Evolutionary conservation across 352 stramenopile species (phyloP).

Genomic region (Pythium aphanidermatum): DNA sequence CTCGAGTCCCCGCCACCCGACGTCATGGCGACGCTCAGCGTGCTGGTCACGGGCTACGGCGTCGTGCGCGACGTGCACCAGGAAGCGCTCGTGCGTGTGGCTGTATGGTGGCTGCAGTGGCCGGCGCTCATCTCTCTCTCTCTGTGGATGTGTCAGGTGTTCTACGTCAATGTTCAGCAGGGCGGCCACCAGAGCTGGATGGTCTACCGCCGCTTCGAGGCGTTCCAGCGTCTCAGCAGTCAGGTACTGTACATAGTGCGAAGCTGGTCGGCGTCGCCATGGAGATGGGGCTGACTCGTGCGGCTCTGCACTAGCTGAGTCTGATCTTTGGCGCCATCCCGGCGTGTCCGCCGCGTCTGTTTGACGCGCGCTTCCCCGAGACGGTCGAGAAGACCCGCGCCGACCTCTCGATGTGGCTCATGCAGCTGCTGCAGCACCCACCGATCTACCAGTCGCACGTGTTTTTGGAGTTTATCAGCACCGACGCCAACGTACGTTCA

Average conservation of each 20-base stretch:
- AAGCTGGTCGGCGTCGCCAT: too few relatives aligned
- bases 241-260: too few relatives aligned
- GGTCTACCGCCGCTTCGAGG: constrained; percentile 69
- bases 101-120: too few relatives aligned
- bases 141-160: constrained; percentile 33
- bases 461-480: constrained; percentile 77
- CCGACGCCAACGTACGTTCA: constrained; percentile 60
- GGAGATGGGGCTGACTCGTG: too few relatives aligned
- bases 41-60: constrained; percentile 70
- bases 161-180: constrained; percentile 72
- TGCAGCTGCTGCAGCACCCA: constrained; percentile 71
- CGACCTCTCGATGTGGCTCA: constrained; percentile 76
- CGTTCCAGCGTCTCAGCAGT: constrained; percentile 66
- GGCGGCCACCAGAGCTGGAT: constrained; percentile 58
- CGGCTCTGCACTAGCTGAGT: constrained; percentile 44
- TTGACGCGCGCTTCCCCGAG: constrained; percentile 59
- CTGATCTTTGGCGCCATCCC: constrained; percentile 69
- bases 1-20: background rate
- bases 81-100: constrained; percentile 41
- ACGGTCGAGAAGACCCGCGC: constrained; percentile 65
- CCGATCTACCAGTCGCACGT: constrained; percentile 80
- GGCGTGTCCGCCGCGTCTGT: constrained; percentile 41
- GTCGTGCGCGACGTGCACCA: constrained; percentile 45
- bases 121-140: constrained; percentile 3
- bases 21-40: constrained; percentile 59